phyloP scores from a whole-genome alignment of 2,329 filamentous ascomycete species.

The Thelonectria blattea region DNA sequence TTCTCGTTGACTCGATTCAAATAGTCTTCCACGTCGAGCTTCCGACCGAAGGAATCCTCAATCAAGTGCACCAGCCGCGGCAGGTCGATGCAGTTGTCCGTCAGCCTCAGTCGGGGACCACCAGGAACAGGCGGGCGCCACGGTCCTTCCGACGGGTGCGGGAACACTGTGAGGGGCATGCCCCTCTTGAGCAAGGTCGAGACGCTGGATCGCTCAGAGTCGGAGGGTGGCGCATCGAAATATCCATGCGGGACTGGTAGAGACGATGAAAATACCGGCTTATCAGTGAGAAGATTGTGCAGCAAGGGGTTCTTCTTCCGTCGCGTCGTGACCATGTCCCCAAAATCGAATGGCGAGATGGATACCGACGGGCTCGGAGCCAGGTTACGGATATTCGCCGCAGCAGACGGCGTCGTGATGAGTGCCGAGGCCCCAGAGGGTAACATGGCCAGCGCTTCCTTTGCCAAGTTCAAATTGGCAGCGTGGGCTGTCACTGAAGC shows the following conservation, averaged over 20 bases:
- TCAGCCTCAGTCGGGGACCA: slow-evolving; percentile 68
- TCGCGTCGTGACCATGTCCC: slow-evolving; percentile 60
- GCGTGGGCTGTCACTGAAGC: slow-evolving; percentile 56
- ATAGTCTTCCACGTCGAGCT: slow-evolving; percentile 84
- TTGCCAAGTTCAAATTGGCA: slow-evolving; percentile 75
- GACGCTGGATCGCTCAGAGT: slow-evolving; percentile 39
- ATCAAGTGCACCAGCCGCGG: slow-evolving; percentile 84
- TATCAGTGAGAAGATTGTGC: slow-evolving; percentile 94
- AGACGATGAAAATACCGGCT: slow-evolving; percentile 90
- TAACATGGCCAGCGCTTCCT: slow-evolving; percentile 73
- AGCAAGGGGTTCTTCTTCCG: slow-evolving; percentile 81
- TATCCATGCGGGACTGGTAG: slow-evolving; percentile 73
- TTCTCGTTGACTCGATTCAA: slow-evolving; percentile 79
- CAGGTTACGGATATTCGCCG: slow-evolving; percentile 57
- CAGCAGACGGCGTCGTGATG: slow-evolving; percentile 85
- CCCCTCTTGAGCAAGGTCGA: slow-evolving; percentile 91
- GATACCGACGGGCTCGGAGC: slow-evolving; percentile 45
- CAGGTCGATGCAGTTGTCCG: slow-evolving; percentile 83
- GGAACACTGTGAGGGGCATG: slow-evolving; percentile 85
- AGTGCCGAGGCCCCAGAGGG: slow-evolving; percentile 86
- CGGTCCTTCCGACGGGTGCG: slow-evolving; percentile 70
- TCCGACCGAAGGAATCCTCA: slow-evolving; percentile 88
- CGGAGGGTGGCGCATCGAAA: slow-evolving; percentile 33
- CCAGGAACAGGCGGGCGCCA: slow-evolving; percentile 73
- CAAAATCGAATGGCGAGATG: slow-evolving; percentile 54